phyloP scores from a whole-genome alignment of 2,329 filamentous ascomycete species.

The Tolypocladium nubicola region DNA sequence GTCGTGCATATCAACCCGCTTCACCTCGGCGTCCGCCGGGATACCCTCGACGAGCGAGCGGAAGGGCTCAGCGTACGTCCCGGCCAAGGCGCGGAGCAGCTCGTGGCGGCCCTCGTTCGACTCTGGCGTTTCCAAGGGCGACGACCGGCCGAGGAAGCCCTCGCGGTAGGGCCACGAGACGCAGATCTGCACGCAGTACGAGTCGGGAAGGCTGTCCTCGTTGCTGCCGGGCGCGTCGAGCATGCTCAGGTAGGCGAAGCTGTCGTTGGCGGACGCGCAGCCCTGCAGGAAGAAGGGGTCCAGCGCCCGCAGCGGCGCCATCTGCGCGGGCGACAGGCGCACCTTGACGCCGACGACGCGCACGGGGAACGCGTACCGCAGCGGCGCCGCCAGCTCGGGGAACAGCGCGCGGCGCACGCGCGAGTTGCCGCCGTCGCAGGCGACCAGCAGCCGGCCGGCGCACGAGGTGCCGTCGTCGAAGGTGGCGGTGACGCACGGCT shows the following conservation, averaged over 20 bases:
- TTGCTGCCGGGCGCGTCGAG: constrained; percentile 37
- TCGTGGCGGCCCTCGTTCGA: constrained; percentile 24
- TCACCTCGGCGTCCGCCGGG: constrained; percentile 28
- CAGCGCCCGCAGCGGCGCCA: constrained; percentile 30
- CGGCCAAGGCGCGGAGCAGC: constrained; percentile 32
- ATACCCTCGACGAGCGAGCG: constrained; percentile 28
- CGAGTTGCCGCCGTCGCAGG: constrained; percentile 39
- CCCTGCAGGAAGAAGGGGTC: constrained; percentile 47
- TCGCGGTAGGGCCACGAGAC: constrained; percentile 37
- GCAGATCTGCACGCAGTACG: constrained; percentile 37
- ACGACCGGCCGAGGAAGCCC: constrained; percentile 19
- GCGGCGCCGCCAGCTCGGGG: constrained; percentile 11
- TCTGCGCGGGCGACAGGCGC: constrained; percentile 26
- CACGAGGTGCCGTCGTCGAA: constrained; percentile 35
- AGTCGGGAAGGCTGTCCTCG: constrained; percentile 14
- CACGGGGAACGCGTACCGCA: constrained; percentile 31
- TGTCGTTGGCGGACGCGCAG: constrained; percentile 36
- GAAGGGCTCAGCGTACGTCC: constrained; percentile 40
- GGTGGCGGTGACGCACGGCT: constrained; percentile 22
- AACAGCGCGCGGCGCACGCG: constrained; percentile 27
- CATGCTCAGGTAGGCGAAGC: constrained; percentile 43
- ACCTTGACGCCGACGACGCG: constrained; percentile 36
- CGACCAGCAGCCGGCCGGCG: constrained; percentile 33
- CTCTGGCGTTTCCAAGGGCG: constrained; percentile 27
- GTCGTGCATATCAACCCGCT: constrained; percentile 36